phyloP scores from a whole-genome alignment of 1,139 yeast genomes.

The Debaryomyces psychrophilus region DNA sequence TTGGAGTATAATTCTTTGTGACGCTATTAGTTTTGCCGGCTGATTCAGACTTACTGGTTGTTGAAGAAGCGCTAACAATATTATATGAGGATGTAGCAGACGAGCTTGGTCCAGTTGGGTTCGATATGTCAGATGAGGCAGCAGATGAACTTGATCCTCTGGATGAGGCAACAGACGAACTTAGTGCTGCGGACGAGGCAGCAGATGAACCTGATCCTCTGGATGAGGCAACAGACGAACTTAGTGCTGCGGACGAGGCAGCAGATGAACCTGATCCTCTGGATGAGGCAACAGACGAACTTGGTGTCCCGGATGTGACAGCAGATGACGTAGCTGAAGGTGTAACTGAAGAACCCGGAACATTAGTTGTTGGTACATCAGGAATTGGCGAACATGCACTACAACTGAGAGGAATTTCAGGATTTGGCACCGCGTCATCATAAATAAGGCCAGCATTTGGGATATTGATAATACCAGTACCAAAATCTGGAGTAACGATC shows the following conservation, averaged over 20 bases:
- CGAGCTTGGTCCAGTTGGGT: constrained; percentile 24
- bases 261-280: constrained; percentile 31
- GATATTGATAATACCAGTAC: constrained; percentile 19
- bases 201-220: constrained; percentile 18
- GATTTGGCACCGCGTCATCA: constrained; percentile 5
- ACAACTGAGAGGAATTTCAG: constrained; percentile 17
- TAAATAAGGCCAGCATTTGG: constrained; percentile 13
- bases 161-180: constrained; percentile 30
- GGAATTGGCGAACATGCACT: constrained; percentile 17
- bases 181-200: not conserved
- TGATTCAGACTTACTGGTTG: not conserved
- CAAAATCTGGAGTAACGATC: constrained; percentile 10
- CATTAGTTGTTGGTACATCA: constrained; percentile 8
- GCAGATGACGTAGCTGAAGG: constrained; percentile 15
- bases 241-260: constrained; percentile 33
- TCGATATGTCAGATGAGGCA: not conserved
- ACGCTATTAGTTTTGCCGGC: not conserved
- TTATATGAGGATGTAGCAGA: constrained; percentile 20
- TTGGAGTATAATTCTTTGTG: not conserved
- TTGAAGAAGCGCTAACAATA: not conserved
- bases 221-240: constrained; percentile 23
- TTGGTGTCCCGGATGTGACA: not conserved
- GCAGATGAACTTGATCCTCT: constrained; percentile 28
- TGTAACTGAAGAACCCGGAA: constrained; percentile 17
- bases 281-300: constrained; percentile 30